Conservation (phyloP, 2,329 filamentous ascomycete genomes). For the Beauveria australis region DNA sequence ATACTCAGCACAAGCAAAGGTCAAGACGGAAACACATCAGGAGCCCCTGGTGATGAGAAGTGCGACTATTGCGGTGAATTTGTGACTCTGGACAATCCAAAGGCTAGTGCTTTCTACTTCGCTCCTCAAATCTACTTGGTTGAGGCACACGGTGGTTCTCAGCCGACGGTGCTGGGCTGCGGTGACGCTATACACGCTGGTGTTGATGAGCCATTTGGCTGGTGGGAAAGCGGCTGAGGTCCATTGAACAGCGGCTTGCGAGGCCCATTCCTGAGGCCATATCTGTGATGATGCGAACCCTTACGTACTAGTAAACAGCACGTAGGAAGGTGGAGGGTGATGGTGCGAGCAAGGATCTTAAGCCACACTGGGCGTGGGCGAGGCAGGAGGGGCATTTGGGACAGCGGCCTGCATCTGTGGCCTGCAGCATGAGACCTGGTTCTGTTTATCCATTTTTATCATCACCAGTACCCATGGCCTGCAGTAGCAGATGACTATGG, state of each 20-base stretch:
- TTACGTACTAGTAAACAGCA: conserved; percentile 5
- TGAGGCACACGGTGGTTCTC: background rate
- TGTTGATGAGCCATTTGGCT: background rate
- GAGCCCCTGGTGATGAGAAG: background rate
- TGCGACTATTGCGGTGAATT: background rate
- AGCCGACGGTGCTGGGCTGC: background rate
- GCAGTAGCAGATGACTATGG: conserved; percentile 7
- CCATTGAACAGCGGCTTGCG: background rate
- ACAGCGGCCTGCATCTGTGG: conserved; percentile 9
- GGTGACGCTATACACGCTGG: background rate
- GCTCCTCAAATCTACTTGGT: background rate
- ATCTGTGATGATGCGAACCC: conserved; percentile 3
- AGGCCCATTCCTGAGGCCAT: background rate
- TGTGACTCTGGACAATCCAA: background rate
- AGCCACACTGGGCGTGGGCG: background rate
- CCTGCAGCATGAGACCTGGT: conserved; percentile 8
- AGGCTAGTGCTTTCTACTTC: too few relatives aligned
- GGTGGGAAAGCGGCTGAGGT: background rate
- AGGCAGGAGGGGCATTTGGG: background rate
- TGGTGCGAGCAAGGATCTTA: conserved; percentile 4
- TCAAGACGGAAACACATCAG: background rate
- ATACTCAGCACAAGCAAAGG: too few relatives aligned
- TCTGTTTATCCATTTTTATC: background rate
- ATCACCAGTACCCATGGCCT: background rate
- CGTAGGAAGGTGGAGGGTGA: background rate